phyloP scores from a whole-genome alignment of 2,329 filamentous ascomycete species.

The Geoglossum cookeanum region DNA sequence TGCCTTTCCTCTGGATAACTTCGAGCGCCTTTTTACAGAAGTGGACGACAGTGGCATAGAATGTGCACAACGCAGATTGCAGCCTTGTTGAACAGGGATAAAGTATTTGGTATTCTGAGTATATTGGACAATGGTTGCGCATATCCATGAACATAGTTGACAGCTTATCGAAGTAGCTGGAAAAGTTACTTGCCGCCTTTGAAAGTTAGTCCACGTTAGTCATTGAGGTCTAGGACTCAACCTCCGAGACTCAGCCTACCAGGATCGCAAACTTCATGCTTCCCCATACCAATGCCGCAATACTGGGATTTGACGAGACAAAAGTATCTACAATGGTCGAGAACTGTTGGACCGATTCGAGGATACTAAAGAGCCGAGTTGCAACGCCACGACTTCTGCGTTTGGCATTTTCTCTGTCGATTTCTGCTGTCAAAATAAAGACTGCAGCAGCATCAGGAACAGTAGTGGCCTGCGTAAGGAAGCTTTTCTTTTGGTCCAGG shows the following conservation, averaged over 20 bases:
- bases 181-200: conserved; percentile 9
- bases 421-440: background rate
- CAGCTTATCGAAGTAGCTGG: conserved; percentile 11
- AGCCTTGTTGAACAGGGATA: conserved; percentile 9
- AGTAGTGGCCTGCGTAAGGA: background rate
- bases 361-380: conserved; percentile 3
- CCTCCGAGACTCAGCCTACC: conserved; percentile 3
- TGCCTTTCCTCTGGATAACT: conserved; percentile 11
- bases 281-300: conserved; percentile 12
- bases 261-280: conserved; percentile 11
- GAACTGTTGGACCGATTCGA: conserved; percentile 11
- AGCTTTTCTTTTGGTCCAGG: background rate
- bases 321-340: conserved; percentile 11
- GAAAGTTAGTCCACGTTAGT: background rate
- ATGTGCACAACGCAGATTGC: conserved; percentile 8
- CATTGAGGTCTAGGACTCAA: conserved; percentile 4
- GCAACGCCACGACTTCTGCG: background rate
- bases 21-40: conserved; percentile 10
- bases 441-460: background rate
- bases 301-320: conserved; percentile 9
- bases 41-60: conserved; percentile 10
- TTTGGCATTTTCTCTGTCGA: background rate
- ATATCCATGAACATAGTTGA: conserved; percentile 6
- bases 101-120: conserved; percentile 11
- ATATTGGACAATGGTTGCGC: conserved; percentile 9